These are phyloP conservation scores for Flaveria brownii DNA, from an alignment of 129 eudicot genomes.

Conservation along the genomic window DNA sequence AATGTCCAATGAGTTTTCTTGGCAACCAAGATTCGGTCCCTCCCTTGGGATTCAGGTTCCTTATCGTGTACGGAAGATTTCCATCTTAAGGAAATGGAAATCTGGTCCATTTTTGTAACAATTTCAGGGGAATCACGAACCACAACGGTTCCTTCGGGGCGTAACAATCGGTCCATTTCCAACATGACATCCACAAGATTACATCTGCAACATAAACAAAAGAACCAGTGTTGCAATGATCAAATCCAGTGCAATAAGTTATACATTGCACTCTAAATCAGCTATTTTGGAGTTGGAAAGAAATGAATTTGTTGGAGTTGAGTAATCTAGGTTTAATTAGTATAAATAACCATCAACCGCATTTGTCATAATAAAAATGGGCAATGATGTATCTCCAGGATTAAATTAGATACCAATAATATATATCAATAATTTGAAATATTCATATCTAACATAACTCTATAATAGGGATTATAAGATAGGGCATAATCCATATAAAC, in stretches of 20 bases:
- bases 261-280: no score
- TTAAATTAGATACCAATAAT: no score
- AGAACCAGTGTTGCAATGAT: constrained; percentile 3
- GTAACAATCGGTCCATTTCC: constrained; percentile 79
- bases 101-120: constrained; percentile 59
- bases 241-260: neutral
- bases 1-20: constrained; percentile 64
- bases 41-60: constrained; percentile 74
- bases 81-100: constrained; percentile 72
- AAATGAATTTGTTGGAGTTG: neutral
- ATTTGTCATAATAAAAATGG: no score
- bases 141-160: constrained; percentile 82
- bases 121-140: constrained; percentile 83
- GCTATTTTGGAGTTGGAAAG: neutral
- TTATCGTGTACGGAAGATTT: constrained; percentile 56
- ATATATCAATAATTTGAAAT: no score
- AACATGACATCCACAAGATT: constrained; percentile 86
- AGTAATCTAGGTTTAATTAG: neutral
- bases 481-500: no score
- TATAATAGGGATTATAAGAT: no score
- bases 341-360: neutral
- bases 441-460: no score
- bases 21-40: constrained; percentile 74
- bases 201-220: constrained; percentile 50
- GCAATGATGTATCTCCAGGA: no score